A percentile compares a stretch with the other conserved stretches of the same genome.
Evolutionary conservation across 768 basidiomycete genomes (phyloP).

Genomic region (Termitomyces sp.): DNA sequence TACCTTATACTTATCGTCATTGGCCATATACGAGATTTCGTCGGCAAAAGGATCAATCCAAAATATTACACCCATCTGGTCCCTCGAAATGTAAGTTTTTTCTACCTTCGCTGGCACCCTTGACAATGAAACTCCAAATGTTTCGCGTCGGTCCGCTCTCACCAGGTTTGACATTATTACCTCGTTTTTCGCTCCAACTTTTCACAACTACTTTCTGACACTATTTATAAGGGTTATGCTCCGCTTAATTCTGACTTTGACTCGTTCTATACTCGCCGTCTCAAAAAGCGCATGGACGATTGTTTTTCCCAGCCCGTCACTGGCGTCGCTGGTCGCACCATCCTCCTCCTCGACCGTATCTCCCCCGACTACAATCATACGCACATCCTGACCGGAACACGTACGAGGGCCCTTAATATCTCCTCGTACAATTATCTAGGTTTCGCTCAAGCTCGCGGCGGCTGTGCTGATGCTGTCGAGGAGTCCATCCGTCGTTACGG

Average conservation of each 20-base stretch:
- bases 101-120: not conserved
- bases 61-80: constrained; percentile 77
- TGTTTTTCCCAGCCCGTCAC: constrained; percentile 93
- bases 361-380: constrained; percentile 81
- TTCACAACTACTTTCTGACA: not conserved
- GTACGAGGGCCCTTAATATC: constrained; percentile 90
- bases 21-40: constrained; percentile 92
- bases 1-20: constrained; percentile 90
- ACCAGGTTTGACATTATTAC: constrained; percentile 1
- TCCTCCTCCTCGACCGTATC: constrained; percentile 79
- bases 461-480: constrained; percentile 93
- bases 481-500: constrained; percentile 81
- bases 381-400: constrained; percentile 71
- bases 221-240: constrained; percentile 75
- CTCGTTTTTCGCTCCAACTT: not conserved
- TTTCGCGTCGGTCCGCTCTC: not conserved
- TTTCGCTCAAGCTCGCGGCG: constrained; percentile 90
- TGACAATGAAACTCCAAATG: not conserved
- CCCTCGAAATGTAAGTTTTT: constrained; percentile 67
- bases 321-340: constrained; percentile 93
- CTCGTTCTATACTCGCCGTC: constrained; percentile 96
- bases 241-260: constrained; percentile 98
- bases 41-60: constrained; percentile 80
- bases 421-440: constrained; percentile 99
- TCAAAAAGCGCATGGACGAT: constrained; percentile 93